Evolutionary conservation across 768 basidiomycete genomes (phyloP).

Genomic region (Glaciozyma martinii): DNA sequence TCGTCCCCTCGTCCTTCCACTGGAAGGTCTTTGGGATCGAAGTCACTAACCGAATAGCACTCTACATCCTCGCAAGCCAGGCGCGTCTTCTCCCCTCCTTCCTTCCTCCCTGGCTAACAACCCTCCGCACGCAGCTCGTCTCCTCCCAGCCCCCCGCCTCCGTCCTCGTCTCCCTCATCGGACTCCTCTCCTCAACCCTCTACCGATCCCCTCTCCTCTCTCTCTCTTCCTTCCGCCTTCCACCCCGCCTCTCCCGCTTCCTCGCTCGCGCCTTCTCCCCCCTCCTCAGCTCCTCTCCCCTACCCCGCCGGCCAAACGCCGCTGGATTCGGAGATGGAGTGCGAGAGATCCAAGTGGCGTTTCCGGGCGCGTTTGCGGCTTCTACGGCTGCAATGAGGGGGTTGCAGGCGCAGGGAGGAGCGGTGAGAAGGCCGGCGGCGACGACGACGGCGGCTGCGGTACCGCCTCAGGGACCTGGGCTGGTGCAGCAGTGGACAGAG

Average conservation of each 20-base stretch:
- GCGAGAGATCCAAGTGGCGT: background rate
- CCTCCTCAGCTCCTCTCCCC: background rate
- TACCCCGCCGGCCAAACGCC: background rate
- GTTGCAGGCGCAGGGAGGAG: background rate
- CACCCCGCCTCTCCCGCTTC: background rate
- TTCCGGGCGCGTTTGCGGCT: background rate
- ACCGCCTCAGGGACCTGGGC: background rate
- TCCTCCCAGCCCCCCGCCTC: background rate
- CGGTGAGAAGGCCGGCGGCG: background rate
- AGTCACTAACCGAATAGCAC: conserved; percentile 11
- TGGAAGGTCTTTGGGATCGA: conserved; percentile 18
- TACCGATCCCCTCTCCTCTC: conserved; percentile 1
- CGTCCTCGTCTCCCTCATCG: conserved; percentile 9
- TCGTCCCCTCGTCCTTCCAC: conserved; percentile 17
- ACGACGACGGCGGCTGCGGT: background rate
- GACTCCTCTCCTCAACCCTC: conserved; percentile 2
- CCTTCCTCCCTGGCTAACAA: too few species aligned
- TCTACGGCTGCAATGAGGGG: background rate
- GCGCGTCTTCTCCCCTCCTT: background rate
- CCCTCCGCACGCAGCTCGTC: conserved; percentile 4
- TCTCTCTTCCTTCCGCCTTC: background rate
- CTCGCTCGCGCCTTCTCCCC: background rate
- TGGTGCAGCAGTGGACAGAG: conserved; percentile 1
- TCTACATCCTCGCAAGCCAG: conserved; percentile 12
- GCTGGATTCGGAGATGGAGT: background rate